phyloP scores from a whole-genome alignment of 2,329 filamentous ascomycete species.

The Sclerotinia spermophila region DNA sequence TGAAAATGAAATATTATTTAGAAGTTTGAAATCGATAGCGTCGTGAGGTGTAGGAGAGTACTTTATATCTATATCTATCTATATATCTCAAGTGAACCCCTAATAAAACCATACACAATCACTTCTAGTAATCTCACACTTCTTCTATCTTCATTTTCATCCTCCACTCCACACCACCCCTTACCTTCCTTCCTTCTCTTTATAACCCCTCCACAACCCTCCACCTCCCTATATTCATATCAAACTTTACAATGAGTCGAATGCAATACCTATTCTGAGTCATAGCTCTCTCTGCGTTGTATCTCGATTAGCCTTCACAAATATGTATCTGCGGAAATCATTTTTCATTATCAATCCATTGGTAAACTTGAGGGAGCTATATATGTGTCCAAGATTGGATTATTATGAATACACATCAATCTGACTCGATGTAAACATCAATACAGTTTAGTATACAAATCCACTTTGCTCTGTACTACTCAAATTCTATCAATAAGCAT shows the following conservation, averaged over 20 bases:
- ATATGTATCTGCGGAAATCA: neutral
- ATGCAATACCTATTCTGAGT: neutral
- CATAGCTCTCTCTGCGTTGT: neutral
- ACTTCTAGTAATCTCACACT: neutral
- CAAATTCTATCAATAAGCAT: neutral
- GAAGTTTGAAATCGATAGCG: too few species aligned
- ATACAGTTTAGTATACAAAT: neutral
- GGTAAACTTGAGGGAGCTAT: too few species aligned
- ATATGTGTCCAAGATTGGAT: too few species aligned
- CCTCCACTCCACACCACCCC: neutral
- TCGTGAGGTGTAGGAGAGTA: too few species aligned
- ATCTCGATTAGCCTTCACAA: neutral
- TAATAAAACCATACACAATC: neutral
- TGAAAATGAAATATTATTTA: too few species aligned
- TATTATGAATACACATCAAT: neutral
- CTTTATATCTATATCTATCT: neutral
- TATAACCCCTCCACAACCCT: neutral
- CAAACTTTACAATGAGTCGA: neutral
- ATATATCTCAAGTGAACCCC: too few species aligned
- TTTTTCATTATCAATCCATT: neutral
- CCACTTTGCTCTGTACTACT: neutral
- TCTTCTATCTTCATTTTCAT: neutral
- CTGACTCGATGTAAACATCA: neutral
- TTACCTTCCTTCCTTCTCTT: neutral
- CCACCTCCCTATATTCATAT: neutral